Evolutionary conservation across 352 stramenopile species (phyloP).

Genomic region (Phytophthora macrochlamydospora): DNA sequence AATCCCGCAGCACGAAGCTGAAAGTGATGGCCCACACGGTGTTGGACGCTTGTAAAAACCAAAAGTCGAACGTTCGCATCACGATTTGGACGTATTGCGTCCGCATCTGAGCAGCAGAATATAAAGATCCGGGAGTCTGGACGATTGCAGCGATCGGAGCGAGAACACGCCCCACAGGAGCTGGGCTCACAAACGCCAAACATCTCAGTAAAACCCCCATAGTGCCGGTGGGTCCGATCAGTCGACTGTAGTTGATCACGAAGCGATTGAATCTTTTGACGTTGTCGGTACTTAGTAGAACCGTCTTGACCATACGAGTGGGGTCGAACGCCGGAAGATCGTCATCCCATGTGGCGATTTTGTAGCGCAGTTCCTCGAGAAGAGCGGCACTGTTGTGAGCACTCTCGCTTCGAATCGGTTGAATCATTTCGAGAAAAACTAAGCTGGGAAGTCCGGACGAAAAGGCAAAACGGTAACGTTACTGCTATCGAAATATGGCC

Average conservation of each 20-base stretch:
- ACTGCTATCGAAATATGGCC: too few species aligned
- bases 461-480: too few species aligned
- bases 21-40: conserved; percentile 16
- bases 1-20: conserved; percentile 2
- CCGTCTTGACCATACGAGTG: conserved; percentile 10
- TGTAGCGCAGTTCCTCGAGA: conserved; percentile 1
- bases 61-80: conserved; percentile 22
- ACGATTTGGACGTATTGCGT: conserved; percentile 20
- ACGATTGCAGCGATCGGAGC: conserved; percentile 12
- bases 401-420: neutral
- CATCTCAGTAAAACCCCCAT: conserved; percentile 7
- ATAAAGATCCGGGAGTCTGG: conserved; percentile 10
- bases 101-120: conserved; percentile 11
- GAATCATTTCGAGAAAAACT: conserved; percentile 1
- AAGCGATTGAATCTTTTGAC: conserved; percentile 18
- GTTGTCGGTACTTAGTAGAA: conserved; percentile 9
- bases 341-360: conserved; percentile 9
- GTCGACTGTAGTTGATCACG: neutral
- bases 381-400: neutral
- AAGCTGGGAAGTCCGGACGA: neutral
- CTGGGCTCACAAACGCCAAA: conserved; percentile 4
- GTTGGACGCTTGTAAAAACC: conserved; percentile 17
- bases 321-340: conserved; percentile 18
- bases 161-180: conserved; percentile 6
- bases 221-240: neutral